These are phyloP conservation scores for Phellopilus nigrolimitatus DNA, from an alignment of 1,284 basidiomycete species.

Conservation along the genomic window DNA sequence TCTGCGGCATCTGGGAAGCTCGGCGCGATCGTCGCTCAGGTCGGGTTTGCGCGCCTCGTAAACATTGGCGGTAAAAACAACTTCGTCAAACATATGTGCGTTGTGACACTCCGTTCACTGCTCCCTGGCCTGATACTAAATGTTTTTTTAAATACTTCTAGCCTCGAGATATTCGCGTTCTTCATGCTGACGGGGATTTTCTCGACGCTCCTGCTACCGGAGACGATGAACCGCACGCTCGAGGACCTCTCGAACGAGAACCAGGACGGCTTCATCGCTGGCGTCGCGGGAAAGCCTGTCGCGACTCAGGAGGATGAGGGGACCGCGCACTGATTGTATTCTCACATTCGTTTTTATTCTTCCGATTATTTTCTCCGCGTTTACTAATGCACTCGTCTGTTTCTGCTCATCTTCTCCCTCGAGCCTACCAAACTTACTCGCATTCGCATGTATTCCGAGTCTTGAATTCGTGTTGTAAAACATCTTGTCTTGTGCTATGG, in stretches of 20 bases:
- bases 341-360: too few species aligned
- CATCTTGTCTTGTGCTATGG: too few species aligned
- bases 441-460: too few species aligned
- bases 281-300: conserved; percentile 10
- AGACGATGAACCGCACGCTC: conserved; percentile 53
- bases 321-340: too few species aligned
- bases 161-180: conserved; percentile 46
- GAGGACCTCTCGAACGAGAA: conserved; percentile 54
- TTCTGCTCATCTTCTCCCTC: too few species aligned
- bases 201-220: conserved; percentile 56
- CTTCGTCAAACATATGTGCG: conserved; percentile 36
- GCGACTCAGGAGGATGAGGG: too few species aligned
- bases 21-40: conserved; percentile 65
- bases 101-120: not conserved
- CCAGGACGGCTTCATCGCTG: conserved; percentile 43
- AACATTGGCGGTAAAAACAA: conserved; percentile 44
- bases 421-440: not conserved
- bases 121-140: not conserved
- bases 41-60: conserved; percentile 47
- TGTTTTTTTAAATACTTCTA: conserved; percentile 22
- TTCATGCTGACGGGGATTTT: conserved; percentile 60
- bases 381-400: too few species aligned
- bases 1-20: conserved; percentile 65
- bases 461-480: too few species aligned
- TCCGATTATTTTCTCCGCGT: too few species aligned